Base-by-base conservation (phyloP, 192 early-diverging fungal species). In the Allomyces javanicus region DNA sequence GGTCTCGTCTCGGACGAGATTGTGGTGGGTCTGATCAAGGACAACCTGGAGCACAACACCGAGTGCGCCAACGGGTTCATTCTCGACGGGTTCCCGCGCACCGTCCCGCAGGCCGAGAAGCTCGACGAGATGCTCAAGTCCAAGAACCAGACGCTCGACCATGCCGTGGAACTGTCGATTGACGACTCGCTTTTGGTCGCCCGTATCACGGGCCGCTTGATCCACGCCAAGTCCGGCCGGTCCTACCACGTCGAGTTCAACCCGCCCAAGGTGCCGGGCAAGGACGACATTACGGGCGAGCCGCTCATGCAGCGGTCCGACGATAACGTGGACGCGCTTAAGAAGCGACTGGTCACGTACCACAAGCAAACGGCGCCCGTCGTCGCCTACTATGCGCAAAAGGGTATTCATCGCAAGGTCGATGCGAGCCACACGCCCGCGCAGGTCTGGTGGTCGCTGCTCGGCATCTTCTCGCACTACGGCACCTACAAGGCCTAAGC, bases 51-150 rank as follows among this genome's bases (percentile, higher is more conserved):
- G 67, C 86, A 82, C 75, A 97, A 97, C 85, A 66, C 82, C 61
- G 92, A 91, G 76, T 99, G 96, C 87, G 87, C 87, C 78, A 90
- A 91, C 71, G 96, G 96, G 24, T 99, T 99, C 78, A 99, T 99
- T 70, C 82, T 99, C 33, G 96, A 99, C 76, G 96, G 96, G 21
- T 99, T 99, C 86, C 96, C 96, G 67, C 88, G 96, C 69, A 99
- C 96, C 44, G 92, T 96, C 66, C 84, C 85, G 45, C 96, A 99
- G 79, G 96, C 96, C 24, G 85, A 96, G 78, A 99, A 99, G 86
- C 78, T 99, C 66, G 96, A 99, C 77, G 79, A 86, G 67, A 99
- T 99, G 96, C 84, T 99, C 70, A 82, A 79, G 40, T 69, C 77
- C 44, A 77, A 83, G 66, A 86, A 89, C 64, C 80, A 87, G 69